Conservation (phyloP, 345 rosid genomes). For the Brassica cretica region DNA sequence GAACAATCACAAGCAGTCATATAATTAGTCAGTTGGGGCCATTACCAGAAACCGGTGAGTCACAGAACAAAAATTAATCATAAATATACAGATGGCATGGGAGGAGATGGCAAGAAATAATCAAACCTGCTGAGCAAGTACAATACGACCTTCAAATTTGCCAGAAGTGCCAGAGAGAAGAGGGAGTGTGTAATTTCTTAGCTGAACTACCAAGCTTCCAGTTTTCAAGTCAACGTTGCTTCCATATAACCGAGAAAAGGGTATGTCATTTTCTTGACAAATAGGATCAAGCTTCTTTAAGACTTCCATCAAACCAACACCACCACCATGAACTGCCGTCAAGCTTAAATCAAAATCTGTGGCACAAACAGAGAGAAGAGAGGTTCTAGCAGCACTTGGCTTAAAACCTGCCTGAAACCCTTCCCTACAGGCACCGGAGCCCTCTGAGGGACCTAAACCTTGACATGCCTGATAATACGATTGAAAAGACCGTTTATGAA, state of each 20-base stretch:
- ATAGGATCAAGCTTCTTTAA: conserved; percentile 84
- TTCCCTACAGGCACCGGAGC: conserved; percentile 78
- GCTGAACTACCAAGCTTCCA: conserved; percentile 61
- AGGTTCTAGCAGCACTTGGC: conserved; percentile 70
- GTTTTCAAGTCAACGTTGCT: conserved; percentile 63
- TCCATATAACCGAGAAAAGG: conserved; percentile 93
- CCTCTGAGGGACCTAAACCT: conserved; percentile 62
- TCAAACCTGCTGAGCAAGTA: conserved; percentile 92
- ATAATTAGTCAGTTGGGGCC: conserved; percentile 2
- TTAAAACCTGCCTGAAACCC: conserved; percentile 95
- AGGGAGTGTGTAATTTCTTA: conserved; percentile 86
- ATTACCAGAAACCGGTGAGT: conserved; percentile 20
- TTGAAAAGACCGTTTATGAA: conserved; percentile 67
- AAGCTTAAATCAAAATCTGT: conserved; percentile 86
- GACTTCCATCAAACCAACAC: conserved; percentile 81
- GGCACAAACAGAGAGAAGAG: conserved; percentile 77
- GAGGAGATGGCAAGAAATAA: conserved; percentile 15
- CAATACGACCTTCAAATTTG: conserved; percentile 83
- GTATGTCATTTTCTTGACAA: conserved; percentile 62
- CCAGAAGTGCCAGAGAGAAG: conserved; percentile 77
- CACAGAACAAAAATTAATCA: not conserved
- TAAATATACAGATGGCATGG: conserved; percentile 5
- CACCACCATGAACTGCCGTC: conserved; percentile 81
- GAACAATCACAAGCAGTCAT: conserved; percentile 30
- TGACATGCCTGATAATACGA: conserved; percentile 89